Evolutionary conservation across 257 asterid species (phyloP).

Genomic region (Cynanchum wilfordii): DNA sequence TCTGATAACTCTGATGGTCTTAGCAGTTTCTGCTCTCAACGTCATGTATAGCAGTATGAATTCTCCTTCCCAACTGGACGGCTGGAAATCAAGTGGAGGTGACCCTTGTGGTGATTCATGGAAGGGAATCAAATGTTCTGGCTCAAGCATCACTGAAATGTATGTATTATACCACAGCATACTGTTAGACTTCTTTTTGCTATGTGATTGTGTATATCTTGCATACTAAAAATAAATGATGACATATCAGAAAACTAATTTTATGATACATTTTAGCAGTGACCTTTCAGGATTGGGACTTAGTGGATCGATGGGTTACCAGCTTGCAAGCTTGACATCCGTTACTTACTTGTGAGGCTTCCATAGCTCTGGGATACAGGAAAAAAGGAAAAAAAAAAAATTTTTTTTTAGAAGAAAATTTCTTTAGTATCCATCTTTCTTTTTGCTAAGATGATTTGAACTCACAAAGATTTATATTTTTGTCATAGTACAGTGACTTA

Average conservation of each 20-base stretch:
- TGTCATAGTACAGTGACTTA: conserved; percentile 58
- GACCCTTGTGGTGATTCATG: conserved; percentile 81
- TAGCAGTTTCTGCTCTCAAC: conserved; percentile 55
- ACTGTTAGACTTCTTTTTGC: background rate
- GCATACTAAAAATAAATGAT: background rate
- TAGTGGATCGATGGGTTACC: conserved; percentile 45
- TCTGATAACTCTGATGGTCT: background rate
- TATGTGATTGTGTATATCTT: background rate
- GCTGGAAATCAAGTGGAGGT: conserved; percentile 67
- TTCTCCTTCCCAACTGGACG: conserved; percentile 54
- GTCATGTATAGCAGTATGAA: conserved; percentile 54
- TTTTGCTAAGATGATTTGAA: conserved; percentile 12
- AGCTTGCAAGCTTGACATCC: conserved; percentile 38
- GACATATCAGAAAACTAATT: background rate
- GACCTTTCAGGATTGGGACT: conserved; percentile 40
- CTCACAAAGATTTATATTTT: conserved; percentile 29
- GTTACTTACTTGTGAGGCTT: conserved; percentile 52
- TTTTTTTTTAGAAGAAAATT: background rate
- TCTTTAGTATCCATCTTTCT: conserved; percentile 3
- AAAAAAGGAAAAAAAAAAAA: background rate
- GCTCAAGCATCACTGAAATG: conserved; percentile 69
- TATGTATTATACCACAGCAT: conserved; percentile 4
- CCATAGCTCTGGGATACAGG: conserved; percentile 17
- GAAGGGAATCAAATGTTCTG: conserved; percentile 71
- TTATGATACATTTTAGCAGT: conserved; percentile 16